These are phyloP conservation scores for Eimeria mitis DNA, from an alignment of 169 alveolate species.

Conservation along the genomic window DNA sequence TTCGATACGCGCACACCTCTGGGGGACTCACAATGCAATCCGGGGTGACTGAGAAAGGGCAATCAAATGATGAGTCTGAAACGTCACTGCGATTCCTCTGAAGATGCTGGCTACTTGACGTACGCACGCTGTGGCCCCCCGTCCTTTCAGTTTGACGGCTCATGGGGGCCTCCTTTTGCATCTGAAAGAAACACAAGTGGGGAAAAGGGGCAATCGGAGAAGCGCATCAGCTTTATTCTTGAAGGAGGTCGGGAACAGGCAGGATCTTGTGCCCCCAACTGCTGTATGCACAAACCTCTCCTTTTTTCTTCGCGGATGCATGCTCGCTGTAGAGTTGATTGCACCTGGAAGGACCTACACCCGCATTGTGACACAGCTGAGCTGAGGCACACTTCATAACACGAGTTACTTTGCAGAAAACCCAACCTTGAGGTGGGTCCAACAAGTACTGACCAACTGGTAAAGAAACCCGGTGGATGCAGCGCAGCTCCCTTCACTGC, in stretches of 20 bases:
- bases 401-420: not conserved
- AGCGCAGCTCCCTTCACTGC: not conserved
- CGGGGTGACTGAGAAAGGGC: constrained; percentile 55
- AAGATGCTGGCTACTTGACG: not conserved
- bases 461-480: not conserved
- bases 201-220: not conserved
- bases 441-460: not conserved
- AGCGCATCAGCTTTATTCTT: not conserved
- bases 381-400: not conserved
- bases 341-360: not conserved
- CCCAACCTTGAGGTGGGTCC: not conserved
- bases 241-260: not conserved
- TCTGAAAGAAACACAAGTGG: not conserved
- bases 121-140: not conserved
- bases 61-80: not conserved
- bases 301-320: not conserved
- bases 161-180: not conserved
- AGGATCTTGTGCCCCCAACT: not conserved
- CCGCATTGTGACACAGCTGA: not conserved
- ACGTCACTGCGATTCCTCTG: not conserved
- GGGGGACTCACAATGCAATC: constrained; percentile 51
- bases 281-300: not conserved
- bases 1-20: not conserved
- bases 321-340: not conserved
- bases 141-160: not conserved